Evolutionary conservation across 1,139 yeast species (phyloP).

Genomic region (Suhomyces bribrorum): DNA sequence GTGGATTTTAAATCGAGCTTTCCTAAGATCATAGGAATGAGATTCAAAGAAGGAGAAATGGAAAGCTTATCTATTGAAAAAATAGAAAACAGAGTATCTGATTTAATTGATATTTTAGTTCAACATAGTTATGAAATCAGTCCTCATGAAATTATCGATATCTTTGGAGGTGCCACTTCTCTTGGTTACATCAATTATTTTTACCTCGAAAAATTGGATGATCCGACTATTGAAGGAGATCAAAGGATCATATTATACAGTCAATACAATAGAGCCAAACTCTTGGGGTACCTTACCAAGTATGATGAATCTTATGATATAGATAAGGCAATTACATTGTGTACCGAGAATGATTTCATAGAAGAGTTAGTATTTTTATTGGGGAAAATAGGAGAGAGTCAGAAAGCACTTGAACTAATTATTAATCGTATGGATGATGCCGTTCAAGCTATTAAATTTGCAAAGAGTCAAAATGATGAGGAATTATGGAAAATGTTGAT

Average conservation of each 20-base stretch:
- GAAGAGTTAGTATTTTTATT: constrained; percentile 80
- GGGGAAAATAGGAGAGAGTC: constrained; percentile 81
- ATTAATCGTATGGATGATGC: constrained; percentile 80
- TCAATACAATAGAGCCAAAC: constrained; percentile 52
- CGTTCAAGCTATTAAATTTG: constrained; percentile 77
- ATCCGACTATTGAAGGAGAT: constrained; percentile 45
- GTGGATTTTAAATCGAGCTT: constrained; percentile 49
- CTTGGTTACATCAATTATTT: constrained; percentile 61
- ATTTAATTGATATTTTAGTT: constrained; percentile 58
- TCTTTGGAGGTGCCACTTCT: constrained; percentile 33
- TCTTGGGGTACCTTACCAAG: constrained; percentile 48
- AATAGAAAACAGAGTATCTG: constrained; percentile 40
- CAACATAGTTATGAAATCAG: constrained; percentile 65
- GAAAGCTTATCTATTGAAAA: constrained; percentile 43
- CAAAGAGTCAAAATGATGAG: constrained; percentile 65
- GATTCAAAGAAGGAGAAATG: constrained; percentile 35
- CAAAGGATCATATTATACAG: constrained; percentile 66
- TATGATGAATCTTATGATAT: constrained; percentile 51
- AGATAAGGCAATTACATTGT: constrained; percentile 63
- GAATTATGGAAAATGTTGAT: constrained; percentile 81
- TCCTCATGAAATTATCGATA: constrained; percentile 50
- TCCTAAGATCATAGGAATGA: constrained; percentile 54
- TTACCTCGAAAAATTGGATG: constrained; percentile 49
- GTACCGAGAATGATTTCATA: constrained; percentile 52
- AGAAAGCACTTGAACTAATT: constrained; percentile 72